Percentiles rank a stretch among this genome's conserved stretches.
phyloP scores from a whole-genome alignment of 257 asterid genomes.

The Solanum virginianum region DNA sequence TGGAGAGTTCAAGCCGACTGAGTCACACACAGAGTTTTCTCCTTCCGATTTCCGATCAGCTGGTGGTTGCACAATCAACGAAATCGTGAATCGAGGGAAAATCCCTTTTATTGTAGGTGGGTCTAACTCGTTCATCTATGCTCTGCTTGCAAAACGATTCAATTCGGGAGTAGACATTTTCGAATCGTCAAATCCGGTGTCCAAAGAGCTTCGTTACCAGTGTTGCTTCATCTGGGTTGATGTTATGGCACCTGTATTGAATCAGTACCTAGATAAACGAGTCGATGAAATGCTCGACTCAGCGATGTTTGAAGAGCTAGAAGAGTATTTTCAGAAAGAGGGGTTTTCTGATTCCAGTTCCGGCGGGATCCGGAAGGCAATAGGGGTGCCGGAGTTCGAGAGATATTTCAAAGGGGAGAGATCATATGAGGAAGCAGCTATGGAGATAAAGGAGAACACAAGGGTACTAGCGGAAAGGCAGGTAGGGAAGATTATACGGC shows the following conservation, averaged over 20 bases:
- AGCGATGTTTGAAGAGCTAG: conserved; percentile 68
- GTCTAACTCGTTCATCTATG: conserved; percentile 65
- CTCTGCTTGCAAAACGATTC: conserved; percentile 34
- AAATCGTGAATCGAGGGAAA: conserved; percentile 18
- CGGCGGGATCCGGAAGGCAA: conserved; percentile 64
- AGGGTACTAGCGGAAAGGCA: conserved; percentile 58
- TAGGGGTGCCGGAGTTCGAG: conserved; percentile 80
- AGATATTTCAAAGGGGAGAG: conserved; percentile 10
- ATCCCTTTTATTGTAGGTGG: conserved; percentile 76
- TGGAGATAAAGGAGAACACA: conserved; percentile 69
- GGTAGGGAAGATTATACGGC: conserved; percentile 50
- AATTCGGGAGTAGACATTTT: conserved; percentile 37
- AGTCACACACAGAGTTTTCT: conserved; percentile 48
- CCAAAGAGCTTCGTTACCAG: conserved; percentile 30
- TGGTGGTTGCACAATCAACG: conserved; percentile 21
- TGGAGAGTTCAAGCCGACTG: conserved; percentile 47
- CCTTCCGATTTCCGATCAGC: conserved; percentile 40
- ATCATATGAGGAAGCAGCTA: conserved; percentile 48
- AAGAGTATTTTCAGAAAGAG: conserved; percentile 18
- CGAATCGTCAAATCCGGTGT: conserved; percentile 4
- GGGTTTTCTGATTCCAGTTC: conserved; percentile 4
- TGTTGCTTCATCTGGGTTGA: conserved; percentile 80
- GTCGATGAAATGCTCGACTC: conserved; percentile 76
- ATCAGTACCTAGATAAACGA: conserved; percentile 35
- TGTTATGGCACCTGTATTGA: conserved; percentile 37